Evolutionary conservation across 208 protist species (phyloP).

Genomic region (Strigomonas culicis): DNA sequence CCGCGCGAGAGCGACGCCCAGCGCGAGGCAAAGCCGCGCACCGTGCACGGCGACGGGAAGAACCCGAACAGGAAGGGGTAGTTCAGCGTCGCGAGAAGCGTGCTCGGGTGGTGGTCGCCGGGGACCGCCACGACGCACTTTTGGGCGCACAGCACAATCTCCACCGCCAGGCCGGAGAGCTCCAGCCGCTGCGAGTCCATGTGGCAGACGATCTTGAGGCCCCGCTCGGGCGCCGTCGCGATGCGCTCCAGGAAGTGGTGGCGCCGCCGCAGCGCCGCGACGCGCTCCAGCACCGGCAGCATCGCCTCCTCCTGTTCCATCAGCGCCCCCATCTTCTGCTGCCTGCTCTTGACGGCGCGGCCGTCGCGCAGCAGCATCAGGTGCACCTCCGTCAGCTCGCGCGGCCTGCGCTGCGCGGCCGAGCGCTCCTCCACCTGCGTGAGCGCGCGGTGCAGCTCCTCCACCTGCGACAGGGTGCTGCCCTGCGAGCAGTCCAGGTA

Average conservation of each 20-base stretch:
- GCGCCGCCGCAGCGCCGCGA: slow-evolving; percentile 24
- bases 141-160: slow-evolving; percentile 35
- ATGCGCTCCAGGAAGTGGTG: slow-evolving; percentile 33
- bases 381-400: too few relatives aligned
- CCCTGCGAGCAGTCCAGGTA: too few relatives aligned
- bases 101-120: too few relatives aligned
- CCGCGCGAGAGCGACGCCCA: background rate
- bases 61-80: slow-evolving; percentile 17
- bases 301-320: slow-evolving; percentile 19
- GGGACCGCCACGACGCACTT: slow-evolving; percentile 10
- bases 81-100: too few relatives aligned
- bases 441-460: too few relatives aligned
- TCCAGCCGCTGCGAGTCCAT: background rate
- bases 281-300: slow-evolving; percentile 19
- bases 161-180: slow-evolving; percentile 27
- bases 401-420: too few relatives aligned
- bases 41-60: slow-evolving; percentile 24
- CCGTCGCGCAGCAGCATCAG: too few relatives aligned
- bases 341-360: background rate
- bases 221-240: slow-evolving; percentile 3
- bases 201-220: too few relatives aligned
- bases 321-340: background rate
- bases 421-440: too few relatives aligned
- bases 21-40: slow-evolving; percentile 16
- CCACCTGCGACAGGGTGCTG: too few relatives aligned